Percentiles rank a stretch among this genome's conserved stretches.
Conservation (phyloP, 352 stramenopile genomes). For the Pythium dissotocum region DNA sequence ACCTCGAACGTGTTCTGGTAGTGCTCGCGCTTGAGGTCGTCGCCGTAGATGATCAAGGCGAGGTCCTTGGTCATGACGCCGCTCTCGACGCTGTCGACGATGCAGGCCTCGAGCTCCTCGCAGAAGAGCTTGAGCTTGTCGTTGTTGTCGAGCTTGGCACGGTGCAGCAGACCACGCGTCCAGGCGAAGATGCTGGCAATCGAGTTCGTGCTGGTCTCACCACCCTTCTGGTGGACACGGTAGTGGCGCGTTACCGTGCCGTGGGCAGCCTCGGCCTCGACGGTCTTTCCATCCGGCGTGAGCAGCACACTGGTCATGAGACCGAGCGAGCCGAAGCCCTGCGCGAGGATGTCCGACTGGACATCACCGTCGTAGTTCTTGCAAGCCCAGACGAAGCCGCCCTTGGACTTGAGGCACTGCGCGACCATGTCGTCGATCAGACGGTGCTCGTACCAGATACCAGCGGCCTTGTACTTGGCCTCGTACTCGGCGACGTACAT, state of each 20-base stretch:
- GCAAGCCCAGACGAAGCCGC: conserved; percentile 89
- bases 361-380: conserved; percentile 94
- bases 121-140: conserved; percentile 69
- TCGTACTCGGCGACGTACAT: conserved; percentile 86
- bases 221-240: conserved; percentile 86
- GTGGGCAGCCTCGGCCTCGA: conserved; percentile 89
- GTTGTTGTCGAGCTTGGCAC: conserved; percentile 87
- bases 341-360: conserved; percentile 88
- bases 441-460: conserved; percentile 85
- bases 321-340: conserved; percentile 87
- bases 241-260: conserved; percentile 90
- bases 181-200: conserved; percentile 90
- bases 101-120: conserved; percentile 67
- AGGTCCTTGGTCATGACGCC: conserved; percentile 90
- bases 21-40: conserved; percentile 71
- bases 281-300: conserved; percentile 80
- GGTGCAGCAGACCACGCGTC: conserved; percentile 82
- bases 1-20: conserved; percentile 78
- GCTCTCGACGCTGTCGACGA: conserved; percentile 83
- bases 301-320: conserved; percentile 89
- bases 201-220: conserved; percentile 88
- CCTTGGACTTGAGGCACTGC: conserved; percentile 86
- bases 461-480: conserved; percentile 61
- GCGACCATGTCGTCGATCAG: conserved; percentile 92
- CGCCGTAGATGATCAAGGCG: conserved; percentile 76